Conservation (phyloP, 1,284 basidiomycete species). For the Leccinum fallax region DNA sequence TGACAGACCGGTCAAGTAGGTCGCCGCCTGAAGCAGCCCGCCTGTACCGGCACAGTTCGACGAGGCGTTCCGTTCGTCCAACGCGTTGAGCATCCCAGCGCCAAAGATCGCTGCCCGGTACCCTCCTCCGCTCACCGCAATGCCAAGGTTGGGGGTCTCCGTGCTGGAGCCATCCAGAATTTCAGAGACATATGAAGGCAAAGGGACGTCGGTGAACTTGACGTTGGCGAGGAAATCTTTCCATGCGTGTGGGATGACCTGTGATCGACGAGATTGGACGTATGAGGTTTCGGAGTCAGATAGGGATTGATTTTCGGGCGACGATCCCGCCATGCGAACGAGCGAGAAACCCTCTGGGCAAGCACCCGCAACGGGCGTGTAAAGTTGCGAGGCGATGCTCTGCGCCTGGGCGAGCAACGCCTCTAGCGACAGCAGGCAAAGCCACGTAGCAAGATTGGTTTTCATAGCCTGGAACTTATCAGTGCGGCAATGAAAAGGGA, state of each 20-base stretch:
- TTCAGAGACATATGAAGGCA: constrained; percentile 40
- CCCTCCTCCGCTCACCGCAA: constrained; percentile 50
- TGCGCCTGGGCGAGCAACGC: constrained; percentile 24
- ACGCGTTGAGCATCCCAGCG: constrained; percentile 49
- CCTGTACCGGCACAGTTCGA: constrained; percentile 45
- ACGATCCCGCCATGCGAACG: constrained; percentile 36
- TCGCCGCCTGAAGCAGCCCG: constrained; percentile 51
- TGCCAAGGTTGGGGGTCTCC: constrained; percentile 41
- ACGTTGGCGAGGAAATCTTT: constrained; percentile 39
- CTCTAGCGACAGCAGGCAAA: constrained; percentile 11
- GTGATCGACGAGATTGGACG: constrained; percentile 31
- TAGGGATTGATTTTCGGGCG: constrained; percentile 31
- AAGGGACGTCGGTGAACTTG: constrained; percentile 22
- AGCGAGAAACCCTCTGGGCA: constrained; percentile 38
- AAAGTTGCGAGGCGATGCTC: constrained; percentile 23
- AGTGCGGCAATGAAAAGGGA: neutral
- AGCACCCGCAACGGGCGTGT: constrained; percentile 28
- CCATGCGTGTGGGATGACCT: constrained; percentile 37
- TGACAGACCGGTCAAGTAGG: constrained; percentile 47
- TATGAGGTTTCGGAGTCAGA: constrained; percentile 36
- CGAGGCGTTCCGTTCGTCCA: constrained; percentile 51
- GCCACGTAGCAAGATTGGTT: constrained; percentile 9
- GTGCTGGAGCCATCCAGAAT: constrained; percentile 33
- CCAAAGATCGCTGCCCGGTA: constrained; percentile 53
- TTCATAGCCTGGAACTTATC: neutral